Evolutionary conservation across 2,329 filamentous ascomycete species (phyloP).

Genomic region (Nigrospora oryzae): DNA sequence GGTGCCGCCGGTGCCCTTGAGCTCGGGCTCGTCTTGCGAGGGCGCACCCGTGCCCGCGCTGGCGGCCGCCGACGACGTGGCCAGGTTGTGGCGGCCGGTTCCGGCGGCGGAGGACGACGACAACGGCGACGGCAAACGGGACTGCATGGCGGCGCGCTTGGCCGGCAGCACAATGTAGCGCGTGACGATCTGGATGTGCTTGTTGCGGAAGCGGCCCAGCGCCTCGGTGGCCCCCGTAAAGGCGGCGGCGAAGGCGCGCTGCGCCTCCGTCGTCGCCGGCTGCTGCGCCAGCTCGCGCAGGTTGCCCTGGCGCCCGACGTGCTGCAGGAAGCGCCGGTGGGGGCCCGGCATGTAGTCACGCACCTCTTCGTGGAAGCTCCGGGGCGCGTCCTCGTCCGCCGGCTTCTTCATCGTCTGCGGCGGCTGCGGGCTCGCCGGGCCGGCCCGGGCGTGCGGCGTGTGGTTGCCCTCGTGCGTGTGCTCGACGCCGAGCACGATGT

Average conservation of each 20-base stretch:
- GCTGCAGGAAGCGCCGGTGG: conserved; percentile 70
- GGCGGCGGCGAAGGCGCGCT: conserved; percentile 24
- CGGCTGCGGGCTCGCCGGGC: conserved; percentile 2
- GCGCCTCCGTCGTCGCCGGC: conserved; percentile 44
- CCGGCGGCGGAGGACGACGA: conserved; percentile 21
- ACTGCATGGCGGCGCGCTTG: conserved; percentile 23
- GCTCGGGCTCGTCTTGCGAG: conserved; percentile 65
- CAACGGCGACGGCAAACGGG: conserved; percentile 17
- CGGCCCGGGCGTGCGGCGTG: conserved; percentile 10
- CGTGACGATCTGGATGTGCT: conserved; percentile 83
- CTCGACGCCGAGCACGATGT: conserved; percentile 76
- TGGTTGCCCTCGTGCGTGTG: conserved; percentile 43
- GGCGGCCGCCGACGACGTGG: conserved; percentile 29
- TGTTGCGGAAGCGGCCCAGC: conserved; percentile 68
- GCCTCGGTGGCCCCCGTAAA: conserved; percentile 71
- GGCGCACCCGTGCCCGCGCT: conserved; percentile 57
- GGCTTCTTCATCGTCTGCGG: too few relatives aligned
- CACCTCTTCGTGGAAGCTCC: conserved; percentile 56
- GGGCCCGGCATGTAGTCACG: conserved; percentile 83
- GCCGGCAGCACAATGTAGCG: conserved; percentile 84
- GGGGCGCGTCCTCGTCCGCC: conserved; percentile 6
- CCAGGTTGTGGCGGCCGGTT: conserved; percentile 28
- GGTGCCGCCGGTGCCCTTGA: conserved; percentile 83
- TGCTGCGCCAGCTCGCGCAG: conserved; percentile 59
- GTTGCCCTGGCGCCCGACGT: conserved; percentile 62